These are phyloP conservation scores for Solanum dulcamara DNA, from an alignment of 257 asterid species.

Conservation along the genomic window DNA sequence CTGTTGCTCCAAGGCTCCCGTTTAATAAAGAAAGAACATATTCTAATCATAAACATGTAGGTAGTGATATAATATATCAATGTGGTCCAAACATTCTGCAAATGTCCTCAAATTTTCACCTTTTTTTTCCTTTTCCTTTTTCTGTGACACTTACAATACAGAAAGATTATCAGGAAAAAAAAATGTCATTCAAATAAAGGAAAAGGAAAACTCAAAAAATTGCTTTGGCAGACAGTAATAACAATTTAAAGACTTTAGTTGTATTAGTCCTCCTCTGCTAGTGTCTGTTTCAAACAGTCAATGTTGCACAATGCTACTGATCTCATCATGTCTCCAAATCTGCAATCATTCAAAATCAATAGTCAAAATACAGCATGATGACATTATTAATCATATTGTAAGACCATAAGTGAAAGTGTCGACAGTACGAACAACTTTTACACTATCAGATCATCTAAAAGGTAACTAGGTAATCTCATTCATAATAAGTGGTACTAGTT, in stretches of 20 bases:
- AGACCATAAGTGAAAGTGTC: not conserved
- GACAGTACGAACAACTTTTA: not conserved
- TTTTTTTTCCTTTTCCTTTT: not conserved
- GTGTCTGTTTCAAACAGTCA: slow-evolving; percentile 1
- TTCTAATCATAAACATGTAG: not conserved
- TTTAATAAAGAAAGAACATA: not conserved
- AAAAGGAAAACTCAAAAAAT: not conserved
- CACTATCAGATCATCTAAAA: not conserved
- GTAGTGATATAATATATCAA: not conserved
- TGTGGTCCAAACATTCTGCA: not conserved
- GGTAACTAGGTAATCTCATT: not conserved
- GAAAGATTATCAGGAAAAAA: not conserved
- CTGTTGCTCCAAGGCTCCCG: accelerated
- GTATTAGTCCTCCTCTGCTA: not conserved
- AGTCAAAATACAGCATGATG: not conserved
- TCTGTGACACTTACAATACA: not conserved
- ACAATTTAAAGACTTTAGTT: not conserved
- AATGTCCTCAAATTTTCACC: not conserved
- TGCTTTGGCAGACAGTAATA: not conserved
- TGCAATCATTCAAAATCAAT: not conserved
- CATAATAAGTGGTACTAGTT: not conserved
- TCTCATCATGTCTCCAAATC: slow-evolving; percentile 4
- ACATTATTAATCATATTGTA: not conserved
- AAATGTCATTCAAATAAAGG: not conserved
- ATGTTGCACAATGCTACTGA: not conserved